These are phyloP conservation scores for Cercophora newfieldiana DNA, from an alignment of 495 filamentous ascomycete species.

Conservation along the genomic window DNA sequence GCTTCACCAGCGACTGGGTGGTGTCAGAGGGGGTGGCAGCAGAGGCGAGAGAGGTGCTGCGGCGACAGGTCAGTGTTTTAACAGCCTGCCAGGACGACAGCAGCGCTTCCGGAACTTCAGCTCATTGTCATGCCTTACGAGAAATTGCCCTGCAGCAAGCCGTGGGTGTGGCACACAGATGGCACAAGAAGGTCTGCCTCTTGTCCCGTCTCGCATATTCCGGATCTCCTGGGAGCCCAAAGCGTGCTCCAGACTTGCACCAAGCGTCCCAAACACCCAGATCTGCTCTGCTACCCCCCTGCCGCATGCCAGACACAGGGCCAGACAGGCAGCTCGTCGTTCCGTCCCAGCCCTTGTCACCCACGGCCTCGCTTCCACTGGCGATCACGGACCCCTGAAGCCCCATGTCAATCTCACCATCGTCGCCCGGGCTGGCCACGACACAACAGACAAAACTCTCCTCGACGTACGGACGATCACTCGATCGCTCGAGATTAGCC, in stretches of 20 bases:
- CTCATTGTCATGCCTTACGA: slow-evolving; percentile 33
- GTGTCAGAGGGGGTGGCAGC: slow-evolving; percentile 9
- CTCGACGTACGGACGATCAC: slow-evolving; percentile 14
- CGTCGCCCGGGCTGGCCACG: slow-evolving; percentile 4
- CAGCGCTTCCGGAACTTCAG: slow-evolving; percentile 34
- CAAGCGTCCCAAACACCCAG: slow-evolving; percentile 21
- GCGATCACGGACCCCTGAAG: slow-evolving; percentile 33
- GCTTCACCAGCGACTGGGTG: slow-evolving; percentile 2
- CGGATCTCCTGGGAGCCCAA: slow-evolving; percentile 21
- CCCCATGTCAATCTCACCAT: slow-evolving; percentile 22
- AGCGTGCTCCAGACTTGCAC: slow-evolving; percentile 20
- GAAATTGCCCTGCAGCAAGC: slow-evolving; percentile 23
- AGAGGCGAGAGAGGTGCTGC: slow-evolving; percentile 6
- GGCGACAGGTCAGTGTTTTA: slow-evolving; percentile 18
- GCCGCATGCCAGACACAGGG: slow-evolving; percentile 33
- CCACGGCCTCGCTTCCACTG: slow-evolving; percentile 29
- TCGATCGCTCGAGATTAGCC: slow-evolving; percentile 35
- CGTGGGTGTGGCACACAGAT: slow-evolving; percentile 28
- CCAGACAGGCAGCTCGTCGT: slow-evolving; percentile 32
- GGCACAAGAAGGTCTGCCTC: slow-evolving; percentile 19
- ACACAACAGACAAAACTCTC: slow-evolving; percentile 15
- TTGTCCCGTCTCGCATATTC: slow-evolving; percentile 23
- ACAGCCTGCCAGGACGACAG: slow-evolving; percentile 15
- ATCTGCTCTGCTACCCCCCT: slow-evolving; percentile 27
- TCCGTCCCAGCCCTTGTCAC: slow-evolving; percentile 32